Conservation (phyloP, 2,329 filamentous ascomycete genomes). For the Zymoseptoria brevis region DNA sequence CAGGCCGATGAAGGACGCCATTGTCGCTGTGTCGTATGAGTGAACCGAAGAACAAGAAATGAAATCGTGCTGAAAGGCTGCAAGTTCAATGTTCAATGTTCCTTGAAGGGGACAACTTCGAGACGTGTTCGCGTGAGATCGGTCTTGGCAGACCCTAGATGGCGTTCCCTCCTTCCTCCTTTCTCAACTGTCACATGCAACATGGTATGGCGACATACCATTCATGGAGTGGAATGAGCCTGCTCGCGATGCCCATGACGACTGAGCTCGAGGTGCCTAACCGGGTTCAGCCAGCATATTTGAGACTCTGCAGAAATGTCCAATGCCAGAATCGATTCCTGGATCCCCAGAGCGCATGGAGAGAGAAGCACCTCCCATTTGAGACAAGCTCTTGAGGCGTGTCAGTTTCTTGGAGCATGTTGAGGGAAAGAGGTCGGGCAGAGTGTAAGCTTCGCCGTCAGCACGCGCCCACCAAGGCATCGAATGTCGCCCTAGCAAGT, state of each 20-base stretch:
- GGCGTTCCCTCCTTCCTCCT: not conserved
- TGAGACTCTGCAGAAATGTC: too few species aligned
- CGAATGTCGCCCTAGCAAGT: not conserved
- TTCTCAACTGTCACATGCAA: not conserved
- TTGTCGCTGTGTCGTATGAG: constrained; percentile 10
- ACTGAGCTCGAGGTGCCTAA: not conserved
- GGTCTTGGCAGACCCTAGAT: not conserved
- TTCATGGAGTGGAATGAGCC: not conserved
- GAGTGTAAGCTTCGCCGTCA: not conserved
- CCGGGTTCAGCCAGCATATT: too few species aligned
- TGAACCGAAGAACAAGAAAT: constrained; percentile 4
- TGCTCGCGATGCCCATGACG: not conserved
- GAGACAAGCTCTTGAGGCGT: too few species aligned
- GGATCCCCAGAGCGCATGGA: too few species aligned
- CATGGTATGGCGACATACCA: not conserved
- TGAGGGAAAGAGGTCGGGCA: not conserved
- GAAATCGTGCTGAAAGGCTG: not conserved
- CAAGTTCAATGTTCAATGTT: not conserved
- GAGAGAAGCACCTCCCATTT: too few species aligned
- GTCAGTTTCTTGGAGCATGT: not conserved
- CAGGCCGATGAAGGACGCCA: constrained; percentile 30
- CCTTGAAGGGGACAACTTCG: not conserved
- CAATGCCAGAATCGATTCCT: too few species aligned
- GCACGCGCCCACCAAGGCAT: not conserved
- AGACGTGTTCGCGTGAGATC: not conserved